Evolutionary conservation across 768 basidiomycete species (phyloP).

Genomic region (Tylopilus plumbeoviolaceoides): DNA sequence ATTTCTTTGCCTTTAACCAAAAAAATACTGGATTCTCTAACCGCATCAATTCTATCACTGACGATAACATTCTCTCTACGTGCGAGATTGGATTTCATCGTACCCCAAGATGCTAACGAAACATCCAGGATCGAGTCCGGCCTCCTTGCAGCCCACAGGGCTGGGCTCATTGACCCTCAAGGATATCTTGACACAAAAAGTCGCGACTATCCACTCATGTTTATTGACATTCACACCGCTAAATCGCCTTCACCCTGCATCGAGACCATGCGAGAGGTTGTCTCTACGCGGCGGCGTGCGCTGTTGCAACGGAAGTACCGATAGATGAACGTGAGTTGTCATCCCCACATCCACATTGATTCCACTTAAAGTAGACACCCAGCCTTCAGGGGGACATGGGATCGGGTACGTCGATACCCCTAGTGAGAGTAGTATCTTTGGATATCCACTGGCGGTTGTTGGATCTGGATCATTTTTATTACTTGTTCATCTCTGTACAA

Average conservation of each 20-base stretch:
- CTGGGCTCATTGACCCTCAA: neutral
- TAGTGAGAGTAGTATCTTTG: too few species aligned
- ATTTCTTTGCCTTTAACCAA: neutral
- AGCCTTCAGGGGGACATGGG: neutral
- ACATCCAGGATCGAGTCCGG: neutral
- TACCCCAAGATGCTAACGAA: neutral
- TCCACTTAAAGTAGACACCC: neutral
- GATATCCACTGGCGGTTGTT: too few species aligned
- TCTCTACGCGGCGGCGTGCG: neutral
- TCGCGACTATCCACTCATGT: neutral
- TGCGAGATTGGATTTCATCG: neutral
- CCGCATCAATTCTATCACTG: neutral
- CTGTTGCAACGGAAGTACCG: neutral
- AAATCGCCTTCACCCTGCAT: too few species aligned
- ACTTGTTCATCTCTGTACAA: too few species aligned
- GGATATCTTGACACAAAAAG: neutral
- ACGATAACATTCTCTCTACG: neutral
- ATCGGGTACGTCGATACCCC: too few species aligned
- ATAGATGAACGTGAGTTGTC: neutral
- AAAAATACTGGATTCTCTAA: too few species aligned
- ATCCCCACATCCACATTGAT: neutral
- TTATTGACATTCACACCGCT: neutral
- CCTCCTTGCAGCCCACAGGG: neutral
- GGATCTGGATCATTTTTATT: too few species aligned
- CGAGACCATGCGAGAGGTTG: neutral